A percentile compares a stretch with the other conserved stretches of the same genome.
Evolutionary conservation across 108 stramenopile genomes (phyloP).

Genomic region (Heterococcus sp.): DNA sequence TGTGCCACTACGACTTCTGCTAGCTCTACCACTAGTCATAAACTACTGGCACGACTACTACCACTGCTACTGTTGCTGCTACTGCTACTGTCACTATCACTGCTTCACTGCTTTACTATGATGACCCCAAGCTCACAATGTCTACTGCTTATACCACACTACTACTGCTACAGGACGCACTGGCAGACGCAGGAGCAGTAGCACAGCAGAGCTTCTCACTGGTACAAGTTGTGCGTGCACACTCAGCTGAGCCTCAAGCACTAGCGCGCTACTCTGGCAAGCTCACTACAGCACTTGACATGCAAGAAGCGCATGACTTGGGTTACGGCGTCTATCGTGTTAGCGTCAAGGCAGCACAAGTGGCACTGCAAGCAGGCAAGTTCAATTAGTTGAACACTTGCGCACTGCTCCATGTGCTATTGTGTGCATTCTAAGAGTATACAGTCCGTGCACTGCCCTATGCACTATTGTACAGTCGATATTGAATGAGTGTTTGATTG

Average conservation of each 20-base stretch:
- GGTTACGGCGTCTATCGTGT: neutral
- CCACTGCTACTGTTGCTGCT: too few relatives aligned
- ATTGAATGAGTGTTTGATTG: neutral
- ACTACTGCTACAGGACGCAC: slow-evolving; percentile 3
- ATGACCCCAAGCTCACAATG: too few relatives aligned
- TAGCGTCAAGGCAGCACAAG: neutral
- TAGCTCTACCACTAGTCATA: too few relatives aligned
- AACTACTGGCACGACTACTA: too few relatives aligned
- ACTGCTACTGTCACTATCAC: too few relatives aligned
- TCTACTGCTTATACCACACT: neutral
- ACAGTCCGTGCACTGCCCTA: too few relatives aligned
- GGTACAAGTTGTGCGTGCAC: slow-evolving; percentile 35
- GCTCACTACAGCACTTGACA: neutral
- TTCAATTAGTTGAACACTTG: too few relatives aligned
- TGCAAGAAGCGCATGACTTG: slow-evolving; percentile 4
- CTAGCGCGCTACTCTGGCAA: neutral
- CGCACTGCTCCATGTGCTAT: too few relatives aligned
- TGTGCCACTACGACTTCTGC: too few relatives aligned
- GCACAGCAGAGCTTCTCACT: slow-evolving; percentile 40
- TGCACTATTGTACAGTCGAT: neutral
- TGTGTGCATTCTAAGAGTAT: too few relatives aligned
- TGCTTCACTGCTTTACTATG: too few relatives aligned
- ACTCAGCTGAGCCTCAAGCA: slow-evolving; percentile 26
- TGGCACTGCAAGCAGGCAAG: neutral
- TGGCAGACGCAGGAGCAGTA: slow-evolving; percentile 31